Conservation (phyloP, 495 filamentous ascomycete genomes). For the Cercophora sp. region DNA sequence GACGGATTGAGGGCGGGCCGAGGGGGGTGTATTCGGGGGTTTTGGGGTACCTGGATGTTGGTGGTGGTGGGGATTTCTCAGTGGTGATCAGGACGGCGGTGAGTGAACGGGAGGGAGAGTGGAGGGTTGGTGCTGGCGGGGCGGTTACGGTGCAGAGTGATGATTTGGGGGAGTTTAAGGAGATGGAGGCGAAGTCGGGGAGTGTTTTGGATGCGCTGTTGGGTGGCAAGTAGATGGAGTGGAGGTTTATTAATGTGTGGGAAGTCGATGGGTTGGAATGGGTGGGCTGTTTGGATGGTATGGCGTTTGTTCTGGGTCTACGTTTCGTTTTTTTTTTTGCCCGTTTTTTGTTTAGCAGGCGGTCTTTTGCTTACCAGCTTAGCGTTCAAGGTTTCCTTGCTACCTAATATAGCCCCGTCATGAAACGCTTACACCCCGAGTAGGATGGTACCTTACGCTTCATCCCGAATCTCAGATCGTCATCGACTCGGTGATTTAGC, state of each 20-base stretch:
- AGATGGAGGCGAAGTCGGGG: not conserved
- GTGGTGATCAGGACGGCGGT: not conserved
- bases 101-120: not conserved
- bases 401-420: too few relatives aligned
- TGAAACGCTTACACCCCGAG: too few relatives aligned
- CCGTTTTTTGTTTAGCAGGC: too few relatives aligned
- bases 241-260: not conserved
- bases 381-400: too few relatives aligned
- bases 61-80: not conserved
- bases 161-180: not conserved
- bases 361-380: too few relatives aligned
- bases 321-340: too few relatives aligned
- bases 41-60: not conserved
- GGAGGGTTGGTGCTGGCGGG: not conserved
- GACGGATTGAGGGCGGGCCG: not conserved
- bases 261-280: too few relatives aligned
- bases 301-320: too few relatives aligned
- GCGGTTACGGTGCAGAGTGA: not conserved
- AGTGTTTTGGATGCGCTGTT: slow-evolving; percentile 2
- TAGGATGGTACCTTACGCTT: too few relatives aligned
- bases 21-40: not conserved
- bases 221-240: not conserved
- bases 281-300: too few relatives aligned
- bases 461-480: too few relatives aligned
- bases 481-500: too few relatives aligned